These are phyloP conservation scores for Herpetomonas tarakana DNA, from an alignment of 208 protist species.

Conservation along the genomic window DNA sequence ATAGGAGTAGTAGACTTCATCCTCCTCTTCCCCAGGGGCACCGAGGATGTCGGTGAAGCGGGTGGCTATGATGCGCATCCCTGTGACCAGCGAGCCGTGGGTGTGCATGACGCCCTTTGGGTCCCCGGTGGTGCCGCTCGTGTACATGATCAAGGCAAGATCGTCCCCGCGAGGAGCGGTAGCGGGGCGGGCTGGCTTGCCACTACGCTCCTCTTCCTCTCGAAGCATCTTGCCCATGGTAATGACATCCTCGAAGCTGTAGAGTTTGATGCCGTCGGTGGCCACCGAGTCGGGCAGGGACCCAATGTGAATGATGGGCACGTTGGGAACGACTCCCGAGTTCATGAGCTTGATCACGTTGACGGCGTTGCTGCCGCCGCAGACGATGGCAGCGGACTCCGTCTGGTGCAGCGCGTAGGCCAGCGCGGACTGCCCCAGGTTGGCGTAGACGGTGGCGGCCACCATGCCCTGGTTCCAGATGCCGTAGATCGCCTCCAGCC, in stretches of 20 bases:
- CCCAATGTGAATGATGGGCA: conserved; percentile 60
- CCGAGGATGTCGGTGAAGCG: conserved; percentile 24
- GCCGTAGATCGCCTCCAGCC: conserved; percentile 68
- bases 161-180: conserved; percentile 11
- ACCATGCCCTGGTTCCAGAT: conserved; percentile 65
- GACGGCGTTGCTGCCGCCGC: conserved; percentile 57
- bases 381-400: conserved; percentile 55
- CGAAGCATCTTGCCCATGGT: conserved; percentile 18
- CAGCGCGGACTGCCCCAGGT: conserved; percentile 76
- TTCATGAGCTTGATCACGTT: conserved; percentile 37
- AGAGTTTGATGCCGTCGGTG: conserved; percentile 17
- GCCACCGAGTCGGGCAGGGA: conserved; percentile 20
- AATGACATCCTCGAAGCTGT: conserved; percentile 54
- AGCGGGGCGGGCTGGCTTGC: conserved; percentile 5
- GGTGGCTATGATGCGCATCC: conserved; percentile 34
- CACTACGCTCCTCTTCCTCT: conserved; percentile 2
- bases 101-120: conserved; percentile 90
- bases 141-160: conserved; percentile 52
- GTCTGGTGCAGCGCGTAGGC: conserved; percentile 64
- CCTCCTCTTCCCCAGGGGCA: conserved; percentile 27
- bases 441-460: conserved; percentile 79
- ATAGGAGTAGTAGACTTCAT: conserved; percentile 74
- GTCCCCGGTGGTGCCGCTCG: conserved; percentile 87
- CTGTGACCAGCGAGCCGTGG: conserved; percentile 41
- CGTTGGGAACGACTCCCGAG: conserved; percentile 30